Evolutionary conservation across 2,329 filamentous ascomycete species (phyloP).

Genomic region (Colletotrichum liaoningense): DNA sequence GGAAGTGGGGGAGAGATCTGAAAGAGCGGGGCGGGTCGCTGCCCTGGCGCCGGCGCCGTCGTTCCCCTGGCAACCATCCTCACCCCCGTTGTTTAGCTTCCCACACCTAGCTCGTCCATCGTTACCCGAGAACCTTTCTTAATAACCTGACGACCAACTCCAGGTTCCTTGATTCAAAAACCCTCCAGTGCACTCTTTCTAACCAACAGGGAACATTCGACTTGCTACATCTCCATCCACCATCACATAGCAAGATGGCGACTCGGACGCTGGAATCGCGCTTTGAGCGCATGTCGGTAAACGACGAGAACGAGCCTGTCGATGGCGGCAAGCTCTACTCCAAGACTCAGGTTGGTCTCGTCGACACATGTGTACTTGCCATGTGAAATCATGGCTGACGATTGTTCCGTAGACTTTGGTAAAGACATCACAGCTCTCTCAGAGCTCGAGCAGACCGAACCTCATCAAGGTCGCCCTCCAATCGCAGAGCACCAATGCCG

Average conservation of each 20-base stretch:
- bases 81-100: slow-evolving; percentile 31
- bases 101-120: slow-evolving; percentile 22
- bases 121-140: slow-evolving; percentile 26
- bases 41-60: slow-evolving; percentile 21
- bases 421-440: slow-evolving; percentile 58
- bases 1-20: slow-evolving; percentile 24
- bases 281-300: slow-evolving; percentile 89
- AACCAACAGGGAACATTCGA: slow-evolving; percentile 33
- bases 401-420: slow-evolving; percentile 40
- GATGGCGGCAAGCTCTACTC: slow-evolving; percentile 67
- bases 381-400: slow-evolving; percentile 47
- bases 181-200: slow-evolving; percentile 22
- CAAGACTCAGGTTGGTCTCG: slow-evolving; percentile 78
- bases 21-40: slow-evolving; percentile 32
- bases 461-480: slow-evolving; percentile 89
- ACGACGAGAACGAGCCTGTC: slow-evolving; percentile 83
- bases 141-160: slow-evolving; percentile 16
- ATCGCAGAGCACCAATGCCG: slow-evolving; percentile 76
- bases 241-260: slow-evolving; percentile 64
- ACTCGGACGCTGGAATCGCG: slow-evolving; percentile 84
- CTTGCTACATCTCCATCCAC: slow-evolving; percentile 18
- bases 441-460: slow-evolving; percentile 76
- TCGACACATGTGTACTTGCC: background rate
- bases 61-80: slow-evolving; percentile 30
- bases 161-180: slow-evolving; percentile 11